Evolutionary conservation across 23 red algal genomes (phyloP), one percentile per base, ranked within the genome.

Genomic region (Gracilariopsis chorda): DNA sequence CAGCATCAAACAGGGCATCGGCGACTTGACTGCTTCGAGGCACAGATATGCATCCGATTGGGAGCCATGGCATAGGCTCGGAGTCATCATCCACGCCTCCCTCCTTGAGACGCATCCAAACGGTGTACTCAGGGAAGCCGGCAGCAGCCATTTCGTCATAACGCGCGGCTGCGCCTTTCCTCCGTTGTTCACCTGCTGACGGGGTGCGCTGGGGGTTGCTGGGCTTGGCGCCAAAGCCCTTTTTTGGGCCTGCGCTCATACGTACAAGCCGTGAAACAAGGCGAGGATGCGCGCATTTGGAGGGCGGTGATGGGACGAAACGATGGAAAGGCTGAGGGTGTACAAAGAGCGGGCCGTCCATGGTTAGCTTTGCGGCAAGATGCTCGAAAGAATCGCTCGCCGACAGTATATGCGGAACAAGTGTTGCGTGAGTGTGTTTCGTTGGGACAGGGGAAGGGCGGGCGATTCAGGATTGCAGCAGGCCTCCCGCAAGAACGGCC

Each of bases 111-210:
- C 93, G 55, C 83, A 95, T 75, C 93, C 93, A 95, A 12, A 95
- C 68, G 12, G 78, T 90, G 75, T 95, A 95, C 75, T 95, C 93
- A 11, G 93, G 93, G 76, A 95, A 73, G 30, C 93, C 93, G 33
- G 93, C 62, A 16, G 46, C 55, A 48, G 80, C 77, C 93, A 95
- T 95, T 42, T 95, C 32, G 29, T 95, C 93, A 47, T 90, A 95
- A 57, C 82, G 86, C 12, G 43, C 42, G 33, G 84, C 72, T n/a
- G 93, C 93, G 46, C 83, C 76, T 52, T 77, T 72, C 7, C 89
- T 77, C 5, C 89, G 89, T 17, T 57, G 48, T 76, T 76, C 79
- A 51, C 62, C 59, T 6, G 77, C 40, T 9, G 89, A 92, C 17
- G 89, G 89, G 23, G 46, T 44, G 11, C 72, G 68, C 19, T 77